A percentile compares a stretch with the other conserved stretches of the same genome.
Conservation (phyloP, 176 grass and related monocot species). For the Hordeum vulgare region DNA sequence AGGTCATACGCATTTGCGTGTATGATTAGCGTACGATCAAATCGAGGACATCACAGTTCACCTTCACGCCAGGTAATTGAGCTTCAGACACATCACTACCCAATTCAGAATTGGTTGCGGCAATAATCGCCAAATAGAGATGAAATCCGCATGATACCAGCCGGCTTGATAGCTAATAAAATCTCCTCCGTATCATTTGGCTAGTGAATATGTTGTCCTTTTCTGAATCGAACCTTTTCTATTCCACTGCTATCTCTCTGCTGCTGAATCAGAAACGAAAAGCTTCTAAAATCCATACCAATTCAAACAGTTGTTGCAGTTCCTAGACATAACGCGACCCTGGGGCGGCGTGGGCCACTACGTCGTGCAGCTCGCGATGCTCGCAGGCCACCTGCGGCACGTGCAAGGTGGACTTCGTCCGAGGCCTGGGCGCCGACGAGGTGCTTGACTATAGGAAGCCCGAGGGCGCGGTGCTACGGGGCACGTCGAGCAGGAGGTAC, state of each 20-base stretch:
- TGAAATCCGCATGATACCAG: neutral
- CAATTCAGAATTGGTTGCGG: neutral
- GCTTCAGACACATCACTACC: neutral
- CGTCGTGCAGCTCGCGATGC: slow-evolving; percentile 74
- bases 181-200: neutral
- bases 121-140: neutral
- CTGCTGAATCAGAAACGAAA: neutral
- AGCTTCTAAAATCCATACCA: neutral
- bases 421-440: slow-evolving; percentile 55
- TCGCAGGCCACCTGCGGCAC: slow-evolving; percentile 72
- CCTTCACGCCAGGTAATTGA: slow-evolving; percentile 41
- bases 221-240: no score
- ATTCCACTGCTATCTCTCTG: no score
- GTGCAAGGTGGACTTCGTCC: slow-evolving; percentile 49
- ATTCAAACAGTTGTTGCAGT: no score
- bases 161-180: neutral
- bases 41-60: no score
- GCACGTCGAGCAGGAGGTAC: slow-evolving; percentile 39
- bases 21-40: no score
- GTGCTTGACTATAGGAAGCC: slow-evolving; percentile 69
- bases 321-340: no score
- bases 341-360: slow-evolving; percentile 84
- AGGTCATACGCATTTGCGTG: no score
- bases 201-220: neutral
- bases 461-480: slow-evolving; percentile 43